Base-by-base conservation (phyloP, 1,139 yeast species). In the Geotrichum fermentans region DNA sequence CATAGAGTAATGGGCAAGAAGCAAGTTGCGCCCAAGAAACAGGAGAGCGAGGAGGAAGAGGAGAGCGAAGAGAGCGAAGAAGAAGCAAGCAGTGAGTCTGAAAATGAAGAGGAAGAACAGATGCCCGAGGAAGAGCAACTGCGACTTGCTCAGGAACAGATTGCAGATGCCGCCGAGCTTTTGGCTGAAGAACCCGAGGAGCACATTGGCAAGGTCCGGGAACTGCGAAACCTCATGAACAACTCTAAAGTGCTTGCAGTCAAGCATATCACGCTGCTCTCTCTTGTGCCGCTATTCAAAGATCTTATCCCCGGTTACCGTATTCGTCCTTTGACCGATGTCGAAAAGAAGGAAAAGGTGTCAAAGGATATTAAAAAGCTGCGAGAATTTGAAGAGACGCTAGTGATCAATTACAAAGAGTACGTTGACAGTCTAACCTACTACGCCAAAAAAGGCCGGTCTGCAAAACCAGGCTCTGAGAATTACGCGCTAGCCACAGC, bases 181-280 rank as follows among this genome's bases (percentile, higher is more conserved):
- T 69, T 92, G 37, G 80, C 82, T 61, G 96, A 90, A 65, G 89
- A 88, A 53, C 97, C 98, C 1, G 97, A 92, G 64, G 96, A 87
- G 60, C 79, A 90, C 62, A 73, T 83, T 13, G 66, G 77, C 4
- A 74, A 82, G 44, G 71, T 92, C 22, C 75, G 85, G 2, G 78
- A 90, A 60, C 71, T 92, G 47, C 72, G 90, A 41, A 83, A 79
- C 55, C 80, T 87, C 83, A 56, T 61, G 26, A 74, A 87, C 0
- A 76, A 73, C 52, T 81, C 92, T 1, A 77, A 75, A 58, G 80
- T 83, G 58, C 73, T 82, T 40, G 81, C 79, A 50, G 81, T 88
- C 5, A 74, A 85, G 50, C 89, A 85, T 65, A 73, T 88, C 52
- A 78, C 96, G 0, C 70, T 87, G 51, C 71, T 89, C 58, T 82